phyloP scores from a whole-genome alignment of 257 asterid genomes.

The Nicotiana undulata region DNA sequence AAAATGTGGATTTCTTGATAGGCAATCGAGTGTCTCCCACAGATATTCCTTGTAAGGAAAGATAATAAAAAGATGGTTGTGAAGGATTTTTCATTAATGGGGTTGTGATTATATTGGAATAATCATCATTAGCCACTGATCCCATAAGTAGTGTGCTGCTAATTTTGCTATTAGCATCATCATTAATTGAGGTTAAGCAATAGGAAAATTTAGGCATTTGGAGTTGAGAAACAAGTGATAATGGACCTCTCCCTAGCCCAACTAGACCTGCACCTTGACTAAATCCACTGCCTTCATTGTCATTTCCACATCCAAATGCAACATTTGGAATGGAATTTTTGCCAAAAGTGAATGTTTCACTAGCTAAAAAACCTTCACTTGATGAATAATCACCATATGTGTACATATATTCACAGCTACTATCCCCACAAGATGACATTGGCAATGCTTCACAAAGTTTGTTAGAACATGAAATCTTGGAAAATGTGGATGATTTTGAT shows the following conservation, averaged over 20 bases:
- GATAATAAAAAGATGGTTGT: constrained; percentile 72
- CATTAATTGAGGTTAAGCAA: constrained; percentile 64
- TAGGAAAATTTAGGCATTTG: constrained; percentile 69
- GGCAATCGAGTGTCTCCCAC: constrained; percentile 54
- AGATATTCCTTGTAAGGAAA: constrained; percentile 65
- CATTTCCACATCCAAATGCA: constrained; percentile 77
- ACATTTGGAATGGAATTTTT: constrained; percentile 33
- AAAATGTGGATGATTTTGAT: constrained; percentile 42
- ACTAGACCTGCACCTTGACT: constrained; percentile 75
- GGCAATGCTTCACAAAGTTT: constrained; percentile 49
- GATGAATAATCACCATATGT: constrained; percentile 75
- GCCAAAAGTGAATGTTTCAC: constrained; percentile 56
- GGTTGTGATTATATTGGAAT: constrained; percentile 23
- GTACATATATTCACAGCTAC: constrained; percentile 51
- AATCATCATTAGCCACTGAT: constrained; percentile 7
- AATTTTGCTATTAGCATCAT: constrained; percentile 21
- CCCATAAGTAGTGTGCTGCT: constrained; percentile 63
- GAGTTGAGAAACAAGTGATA: constrained; percentile 76
- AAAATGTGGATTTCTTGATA: constrained; percentile 38
- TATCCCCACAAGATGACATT: constrained; percentile 30
- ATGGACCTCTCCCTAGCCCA: constrained; percentile 76
- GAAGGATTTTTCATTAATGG: constrained; percentile 48
- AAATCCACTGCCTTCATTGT: constrained; percentile 64
- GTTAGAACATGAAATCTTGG: constrained; percentile 41
- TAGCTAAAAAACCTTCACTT: constrained; percentile 57